These are phyloP conservation scores for Diaporthe eres DNA, from an alignment of 2,329 filamentous ascomycete species.

Conservation along the genomic window DNA sequence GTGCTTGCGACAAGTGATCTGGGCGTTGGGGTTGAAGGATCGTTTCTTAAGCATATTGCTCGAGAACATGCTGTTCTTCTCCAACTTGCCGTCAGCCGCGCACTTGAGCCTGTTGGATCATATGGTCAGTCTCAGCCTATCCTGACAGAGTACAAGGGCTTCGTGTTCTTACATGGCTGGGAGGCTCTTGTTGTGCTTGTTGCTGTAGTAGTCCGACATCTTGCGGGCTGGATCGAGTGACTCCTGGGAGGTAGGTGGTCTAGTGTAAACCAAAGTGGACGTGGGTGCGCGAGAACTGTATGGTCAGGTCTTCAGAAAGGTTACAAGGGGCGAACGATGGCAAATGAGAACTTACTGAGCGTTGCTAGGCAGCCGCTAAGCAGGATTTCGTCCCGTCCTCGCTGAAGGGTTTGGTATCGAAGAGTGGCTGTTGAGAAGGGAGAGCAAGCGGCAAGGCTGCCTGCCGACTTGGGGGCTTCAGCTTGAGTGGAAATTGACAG, in stretches of 20 bases:
- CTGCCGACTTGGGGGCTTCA: not conserved
- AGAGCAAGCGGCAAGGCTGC: not conserved
- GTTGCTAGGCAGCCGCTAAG: not conserved
- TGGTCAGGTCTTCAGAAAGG: not conserved
- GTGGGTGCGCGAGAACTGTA: not conserved
- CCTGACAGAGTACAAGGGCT: not conserved
- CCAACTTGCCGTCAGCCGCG: conserved; percentile 36
- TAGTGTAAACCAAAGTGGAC: not conserved
- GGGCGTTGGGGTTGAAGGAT: not conserved
- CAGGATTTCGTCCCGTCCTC: not conserved
- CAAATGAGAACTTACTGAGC: not conserved
- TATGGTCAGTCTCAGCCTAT: not conserved
- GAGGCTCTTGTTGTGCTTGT: conserved; percentile 21
- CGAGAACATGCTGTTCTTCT: conserved; percentile 35
- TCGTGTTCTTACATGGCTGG: conserved; percentile 14
- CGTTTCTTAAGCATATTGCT: conserved; percentile 40
- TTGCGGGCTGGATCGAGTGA: not conserved
- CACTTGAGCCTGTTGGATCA: conserved; percentile 32
- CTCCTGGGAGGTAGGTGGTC: not conserved
- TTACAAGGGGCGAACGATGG: not conserved
- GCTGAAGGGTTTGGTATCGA: not conserved
- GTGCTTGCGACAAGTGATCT: conserved; percentile 39
- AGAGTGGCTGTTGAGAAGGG: not conserved
- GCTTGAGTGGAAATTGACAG: not conserved
- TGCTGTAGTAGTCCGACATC: conserved; percentile 26